Evolutionary conservation across 1,139 yeast species (phyloP), one percentile per base, ranked within the genome.

Genomic region (Suhomyces ambrosiae): DNA sequence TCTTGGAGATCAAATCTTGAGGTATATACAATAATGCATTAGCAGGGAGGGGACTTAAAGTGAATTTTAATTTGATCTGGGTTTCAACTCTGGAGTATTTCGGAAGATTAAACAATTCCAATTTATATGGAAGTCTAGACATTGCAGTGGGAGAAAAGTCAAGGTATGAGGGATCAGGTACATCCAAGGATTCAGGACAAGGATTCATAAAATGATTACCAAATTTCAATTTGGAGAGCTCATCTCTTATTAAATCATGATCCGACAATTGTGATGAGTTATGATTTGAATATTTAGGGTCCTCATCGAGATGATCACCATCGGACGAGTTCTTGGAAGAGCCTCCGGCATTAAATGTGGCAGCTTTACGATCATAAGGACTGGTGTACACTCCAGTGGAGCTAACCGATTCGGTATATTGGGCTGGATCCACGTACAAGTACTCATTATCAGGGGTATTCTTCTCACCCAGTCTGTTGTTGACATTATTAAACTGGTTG

Each of bases 61-160:
- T 61, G 21, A 92, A 63, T 35, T 77, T 73, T 40, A 92, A 68
- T 58, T 88, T 90, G 56, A 90, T 87, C 64, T 92, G 97, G 14
- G 97, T 92, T 62, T 92, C 98, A 5, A 92, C 97, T 48, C 98
- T 76, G 7, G 96, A 87, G 50, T 80, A 80, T 8, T 75, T 63
- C 1, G 97, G 97, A 34, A 90, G 65, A 38, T 81, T 84, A 9
- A 72, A 64, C 1, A 89, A 65, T 21, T 65, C 62, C 42, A 90
- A 54, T 37, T 72, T 65, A 60, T 79, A 85, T 3, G 88, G 88
- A 42, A 84, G 65, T 9, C 60, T 54, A 9, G 63, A 56, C 63
- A 68, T 56, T n/a, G 62, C 45, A 23, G 58, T 59, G 1, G 59
- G 56, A 1, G 71, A 63, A 41, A 71, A 66, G 45, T 70, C 75